phyloP scores from a whole-genome alignment of 768 basidiomycete species.

The Suillus plorans region DNA sequence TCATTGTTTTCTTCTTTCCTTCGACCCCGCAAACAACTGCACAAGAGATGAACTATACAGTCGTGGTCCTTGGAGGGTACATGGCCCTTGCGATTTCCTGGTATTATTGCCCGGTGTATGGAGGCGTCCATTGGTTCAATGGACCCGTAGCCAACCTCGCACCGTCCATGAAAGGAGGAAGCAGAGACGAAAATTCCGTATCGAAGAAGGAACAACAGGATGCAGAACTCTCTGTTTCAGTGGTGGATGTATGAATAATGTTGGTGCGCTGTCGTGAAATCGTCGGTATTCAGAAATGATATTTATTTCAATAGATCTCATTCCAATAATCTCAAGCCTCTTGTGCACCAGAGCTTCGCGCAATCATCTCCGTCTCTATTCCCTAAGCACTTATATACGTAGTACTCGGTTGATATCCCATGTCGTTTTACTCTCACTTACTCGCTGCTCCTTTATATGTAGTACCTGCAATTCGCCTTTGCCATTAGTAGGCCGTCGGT shows the following conservation, averaged over 20 bases:
- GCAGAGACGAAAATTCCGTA: neutral
- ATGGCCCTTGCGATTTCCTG: neutral
- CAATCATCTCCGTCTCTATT: neutral
- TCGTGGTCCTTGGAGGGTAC: neutral
- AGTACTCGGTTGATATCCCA: neutral
- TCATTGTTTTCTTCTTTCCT: neutral
- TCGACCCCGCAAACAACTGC: neutral
- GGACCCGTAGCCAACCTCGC: neutral
- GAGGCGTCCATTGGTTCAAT: neutral
- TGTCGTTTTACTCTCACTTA: no score
- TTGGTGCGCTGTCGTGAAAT: neutral
- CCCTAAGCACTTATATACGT: neutral
- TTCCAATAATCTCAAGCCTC: neutral
- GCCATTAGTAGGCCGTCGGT: no score
- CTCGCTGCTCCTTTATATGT: no score
- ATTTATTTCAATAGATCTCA: neutral
- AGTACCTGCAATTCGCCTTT: no score
- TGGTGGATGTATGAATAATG: neutral
- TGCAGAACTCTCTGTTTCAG: neutral
- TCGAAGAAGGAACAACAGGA: neutral
- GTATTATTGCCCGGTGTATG: neutral
- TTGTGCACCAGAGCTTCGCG: neutral
- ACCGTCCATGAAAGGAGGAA: neutral
- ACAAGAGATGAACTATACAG: neutral
- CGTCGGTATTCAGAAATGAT: neutral